A percentile compares a stretch with the other conserved stretches of the same genome.
phyloP scores from a whole-genome alignment of 441 rosid species.

The Manihot esculenta region DNA sequence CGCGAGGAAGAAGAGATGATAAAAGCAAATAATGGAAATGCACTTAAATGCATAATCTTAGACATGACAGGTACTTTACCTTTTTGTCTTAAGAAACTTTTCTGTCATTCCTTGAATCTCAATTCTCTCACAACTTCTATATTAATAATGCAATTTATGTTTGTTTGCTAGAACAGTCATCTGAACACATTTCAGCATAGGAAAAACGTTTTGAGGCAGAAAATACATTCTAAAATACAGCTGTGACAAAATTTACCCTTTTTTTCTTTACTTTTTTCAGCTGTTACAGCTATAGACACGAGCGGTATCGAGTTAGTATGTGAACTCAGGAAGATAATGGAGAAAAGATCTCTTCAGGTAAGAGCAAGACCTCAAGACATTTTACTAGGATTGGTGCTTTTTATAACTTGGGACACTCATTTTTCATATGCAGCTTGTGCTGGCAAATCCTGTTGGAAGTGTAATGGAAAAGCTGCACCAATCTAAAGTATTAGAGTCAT shows the following conservation, averaged over 20 bases:
- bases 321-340: slow-evolving; percentile 65
- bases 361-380: slow-evolving; percentile 4
- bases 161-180: too few relatives aligned
- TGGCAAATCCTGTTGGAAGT: slow-evolving; percentile 79
- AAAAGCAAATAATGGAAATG: slow-evolving; percentile 41
- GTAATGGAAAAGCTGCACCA: slow-evolving; percentile 86
- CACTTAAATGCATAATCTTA: slow-evolving; percentile 65
- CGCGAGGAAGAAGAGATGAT: slow-evolving; percentile 86
- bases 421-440: slow-evolving; percentile 49
- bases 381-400: not conserved
- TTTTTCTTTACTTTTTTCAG: slow-evolving; percentile 34
- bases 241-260: not conserved
- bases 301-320: slow-evolving; percentile 65
- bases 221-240: not conserved
- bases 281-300: slow-evolving; percentile 87
- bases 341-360: slow-evolving; percentile 71
- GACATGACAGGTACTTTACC: slow-evolving; percentile 70
- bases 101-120: too few relatives aligned
- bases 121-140: too few relatives aligned
- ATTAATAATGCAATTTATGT: too few relatives aligned
- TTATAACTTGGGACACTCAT: too few relatives aligned
- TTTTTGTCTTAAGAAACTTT: not conserved
- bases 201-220: not conserved
- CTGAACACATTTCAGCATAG: not conserved
- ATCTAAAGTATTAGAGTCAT: slow-evolving; percentile 48